Evolutionary conservation across 345 rosid species (phyloP), one percentile per base, ranked within the genome.

Genomic region (Orychophragmus violaceus): DNA sequence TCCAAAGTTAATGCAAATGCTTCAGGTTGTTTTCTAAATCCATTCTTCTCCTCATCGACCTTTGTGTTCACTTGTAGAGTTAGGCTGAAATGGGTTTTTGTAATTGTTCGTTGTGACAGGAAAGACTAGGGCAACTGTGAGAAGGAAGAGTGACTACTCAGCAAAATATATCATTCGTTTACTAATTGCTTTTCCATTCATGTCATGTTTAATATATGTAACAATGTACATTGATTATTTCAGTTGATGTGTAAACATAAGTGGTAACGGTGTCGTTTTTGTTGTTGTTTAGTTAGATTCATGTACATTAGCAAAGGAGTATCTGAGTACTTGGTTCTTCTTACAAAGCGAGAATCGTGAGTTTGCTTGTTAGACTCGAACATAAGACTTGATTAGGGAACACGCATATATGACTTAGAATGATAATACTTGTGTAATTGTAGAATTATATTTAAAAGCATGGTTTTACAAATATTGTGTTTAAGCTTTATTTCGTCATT

Each of bases 1-100:
- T 77, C 99, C 99, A 6, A 94, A 87, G 70, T 41, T 94, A 71
- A 88, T 94, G 95, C 93, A 91, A 83, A 88, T 94, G 97, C 96
- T 94, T 74, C 96, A 94, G 99, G 99, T 91, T 68, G 12, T 23
- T 57, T 23, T 42, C 50, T 22, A 12, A 23, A 29, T 39, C 30
- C 32, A 32, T 39, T 39, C 14, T 46, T 58, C 23, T 35, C 61
- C 44, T 71, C 21, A 16, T 14, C 30, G 10, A 14, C 37, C 72
- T 48, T 49, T 57, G 51, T 57, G 36, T 57, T 64, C 44, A 29
- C 41, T 56, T 28, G 24, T 29, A 16, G 46, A 58, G 48, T 73
- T 58, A 23, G 18, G 8, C 61, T 73, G 63, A 54, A 59, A 30
- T 73, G 13, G 19, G 32, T 22, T 46, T 37, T 55, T 51, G 68